Conservation (phyloP, 2,329 filamentous ascomycete genomes). For the Phyllachora maydis region DNA sequence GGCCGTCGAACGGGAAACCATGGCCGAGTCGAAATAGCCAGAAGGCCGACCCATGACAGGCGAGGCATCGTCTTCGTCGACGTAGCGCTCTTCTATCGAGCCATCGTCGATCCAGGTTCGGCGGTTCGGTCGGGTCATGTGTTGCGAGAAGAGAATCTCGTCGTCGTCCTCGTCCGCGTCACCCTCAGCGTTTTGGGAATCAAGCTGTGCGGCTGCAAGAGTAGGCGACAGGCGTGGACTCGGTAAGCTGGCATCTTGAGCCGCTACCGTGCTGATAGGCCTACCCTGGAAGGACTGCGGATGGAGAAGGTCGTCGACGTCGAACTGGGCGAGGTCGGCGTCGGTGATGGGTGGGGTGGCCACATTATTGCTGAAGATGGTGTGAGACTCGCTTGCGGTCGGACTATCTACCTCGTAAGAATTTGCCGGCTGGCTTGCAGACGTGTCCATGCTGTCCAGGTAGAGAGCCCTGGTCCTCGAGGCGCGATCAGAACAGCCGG, state of each 20-base stretch:
- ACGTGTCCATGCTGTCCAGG: conserved; percentile 21
- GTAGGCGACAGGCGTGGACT: conserved; percentile 90
- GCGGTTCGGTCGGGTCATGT: conserved; percentile 11
- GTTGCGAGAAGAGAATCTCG: conserved; percentile 12
- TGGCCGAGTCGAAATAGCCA: conserved; percentile 8
- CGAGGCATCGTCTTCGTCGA: conserved; percentile 8
- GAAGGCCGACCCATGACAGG: no score
- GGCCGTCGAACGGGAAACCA: conserved; percentile 2
- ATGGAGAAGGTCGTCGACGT: conserved; percentile 26
- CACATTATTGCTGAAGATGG: conserved; percentile 39
- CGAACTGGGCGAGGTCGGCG: conserved; percentile 42
- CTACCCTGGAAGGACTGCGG: conserved; percentile 22
- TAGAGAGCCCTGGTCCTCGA: conserved; percentile 19
- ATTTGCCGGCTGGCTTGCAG: conserved; percentile 15
- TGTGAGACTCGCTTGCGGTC: conserved; percentile 31
- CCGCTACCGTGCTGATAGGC: conserved; percentile 47
- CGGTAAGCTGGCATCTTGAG: conserved; percentile 79
- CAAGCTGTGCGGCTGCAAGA: conserved; percentile 45
- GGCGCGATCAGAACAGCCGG: conserved; percentile 11
- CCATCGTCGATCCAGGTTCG: conserved; percentile 19
- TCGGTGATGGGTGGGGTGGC: conserved; percentile 62
- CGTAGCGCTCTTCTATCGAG: conserved; percentile 9
- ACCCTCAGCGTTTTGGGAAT: conserved; percentile 18
- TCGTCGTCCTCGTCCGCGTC: conserved; percentile 14
- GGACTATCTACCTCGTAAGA: conserved; percentile 29